These are phyloP conservation scores for Aureobasidium sp. DNA, from an alignment of 2,329 filamentous ascomycete genomes.

Conservation along the genomic window DNA sequence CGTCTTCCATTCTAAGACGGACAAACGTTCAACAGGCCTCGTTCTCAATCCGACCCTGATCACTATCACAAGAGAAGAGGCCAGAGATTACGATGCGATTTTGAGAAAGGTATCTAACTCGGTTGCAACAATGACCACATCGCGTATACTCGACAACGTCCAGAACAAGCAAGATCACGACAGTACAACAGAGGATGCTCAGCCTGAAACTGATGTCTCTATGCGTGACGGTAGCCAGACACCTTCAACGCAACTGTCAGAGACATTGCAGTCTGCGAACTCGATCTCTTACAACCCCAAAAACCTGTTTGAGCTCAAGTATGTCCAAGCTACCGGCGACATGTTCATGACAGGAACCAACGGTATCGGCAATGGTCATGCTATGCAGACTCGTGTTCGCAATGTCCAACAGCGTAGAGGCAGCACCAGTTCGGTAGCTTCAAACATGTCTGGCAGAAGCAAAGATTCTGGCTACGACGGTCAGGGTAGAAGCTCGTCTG, in stretches of 20 bases:
- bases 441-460: conserved; percentile 21
- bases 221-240: conserved; percentile 16
- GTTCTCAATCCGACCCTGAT: conserved; percentile 53
- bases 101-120: conserved; percentile 72
- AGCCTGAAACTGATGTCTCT: conserved; percentile 72
- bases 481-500: conserved; percentile 13
- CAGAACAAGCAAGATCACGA: conserved; percentile 43
- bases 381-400: conserved; percentile 27
- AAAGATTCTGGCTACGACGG: conserved; percentile 16
- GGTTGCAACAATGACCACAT: conserved; percentile 62
- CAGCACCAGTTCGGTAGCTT: conserved; percentile 21
- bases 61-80: conserved; percentile 66
- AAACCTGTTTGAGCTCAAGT: conserved; percentile 70
- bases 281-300: conserved; percentile 59
- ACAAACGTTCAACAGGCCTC: conserved; percentile 36
- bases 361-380: conserved; percentile 41
- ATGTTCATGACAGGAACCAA: conserved; percentile 35
- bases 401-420: conserved; percentile 19
- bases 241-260: conserved; percentile 35
- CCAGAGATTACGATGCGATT: conserved; percentile 61
- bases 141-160: conserved; percentile 38
- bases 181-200: conserved; percentile 19
- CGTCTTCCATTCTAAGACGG: conserved; percentile 51
- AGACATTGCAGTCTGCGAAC: conserved; percentile 46
- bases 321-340: conserved; percentile 52